Conservation (phyloP, 192 early-diverging fungal genomes). For the Pilaira anomala region DNA sequence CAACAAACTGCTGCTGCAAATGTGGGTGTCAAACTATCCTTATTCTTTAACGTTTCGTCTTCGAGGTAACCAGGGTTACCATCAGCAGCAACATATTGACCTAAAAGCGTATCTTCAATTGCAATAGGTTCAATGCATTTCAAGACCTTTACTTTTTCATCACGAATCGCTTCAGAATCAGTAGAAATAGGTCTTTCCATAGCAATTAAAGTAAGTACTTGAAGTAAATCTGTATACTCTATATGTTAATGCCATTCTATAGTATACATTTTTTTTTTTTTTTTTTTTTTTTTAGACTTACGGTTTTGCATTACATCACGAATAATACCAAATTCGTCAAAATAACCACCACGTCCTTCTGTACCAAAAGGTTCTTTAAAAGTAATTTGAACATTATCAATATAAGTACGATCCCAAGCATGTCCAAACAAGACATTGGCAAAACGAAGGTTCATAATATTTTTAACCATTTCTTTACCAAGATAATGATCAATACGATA, state of each 20-base stretch:
- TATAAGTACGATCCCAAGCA: constrained; percentile 85
- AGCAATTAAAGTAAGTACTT: constrained; percentile 90
- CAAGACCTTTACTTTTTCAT: constrained; percentile 90
- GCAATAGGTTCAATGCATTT: constrained; percentile 69
- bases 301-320: constrained; percentile 94
- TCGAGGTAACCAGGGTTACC: constrained; percentile 93
- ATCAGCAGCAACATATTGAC: constrained; percentile 85
- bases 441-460: constrained; percentile 89
- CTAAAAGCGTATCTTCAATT: constrained; percentile 82
- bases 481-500: constrained; percentile 99
- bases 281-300: constrained; percentile 27
- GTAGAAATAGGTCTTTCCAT: constrained; percentile 92
- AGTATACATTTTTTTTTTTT: no score
- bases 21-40: constrained; percentile 83
- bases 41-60: constrained; percentile 78
- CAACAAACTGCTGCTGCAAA: constrained; percentile 85
- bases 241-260: no score
- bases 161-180: constrained; percentile 88
- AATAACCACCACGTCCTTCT: constrained; percentile 96
- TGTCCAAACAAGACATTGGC: constrained; percentile 93
- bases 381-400: constrained; percentile 94
- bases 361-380: constrained; percentile 98
- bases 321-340: constrained; percentile 98
- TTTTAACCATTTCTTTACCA: constrained; percentile 99
- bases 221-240: constrained; percentile 81